Evolutionary conservation across 2,329 filamentous ascomycete genomes (phyloP).

Genomic region (Magnaporthales sp.): DNA sequence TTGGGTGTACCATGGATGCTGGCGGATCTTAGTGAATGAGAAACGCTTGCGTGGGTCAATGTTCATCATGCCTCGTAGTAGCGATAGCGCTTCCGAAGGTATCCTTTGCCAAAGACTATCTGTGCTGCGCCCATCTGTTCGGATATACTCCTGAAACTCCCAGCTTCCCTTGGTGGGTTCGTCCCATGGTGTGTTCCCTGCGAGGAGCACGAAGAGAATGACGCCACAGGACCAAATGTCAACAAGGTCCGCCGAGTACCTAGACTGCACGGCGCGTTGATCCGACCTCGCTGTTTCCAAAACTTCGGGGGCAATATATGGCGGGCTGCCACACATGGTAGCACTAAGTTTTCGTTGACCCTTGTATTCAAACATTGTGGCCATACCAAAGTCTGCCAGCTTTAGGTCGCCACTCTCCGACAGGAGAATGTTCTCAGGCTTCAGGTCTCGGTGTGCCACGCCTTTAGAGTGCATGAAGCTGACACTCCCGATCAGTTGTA

Average conservation of each 20-base stretch:
- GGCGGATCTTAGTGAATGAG: conserved; percentile 75
- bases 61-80: conserved; percentile 89
- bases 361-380: conserved; percentile 86
- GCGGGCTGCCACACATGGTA: conserved; percentile 90
- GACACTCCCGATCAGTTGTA: conserved; percentile 81
- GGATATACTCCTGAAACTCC: conserved; percentile 83
- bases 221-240: conserved; percentile 98
- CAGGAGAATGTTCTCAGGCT: conserved; percentile 91
- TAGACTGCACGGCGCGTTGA: not conserved
- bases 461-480: conserved; percentile 95
- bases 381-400: conserved; percentile 92
- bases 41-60: conserved; percentile 69
- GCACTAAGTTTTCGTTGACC: conserved; percentile 73
- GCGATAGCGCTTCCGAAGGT: conserved; percentile 64
- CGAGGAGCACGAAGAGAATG: conserved; percentile 90
- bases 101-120: conserved; percentile 82
- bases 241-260: conserved; percentile 67
- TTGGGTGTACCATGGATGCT: conserved; percentile 91
- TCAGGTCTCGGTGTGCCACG: conserved; percentile 84
- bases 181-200: conserved; percentile 97
- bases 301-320: conserved; percentile 96
- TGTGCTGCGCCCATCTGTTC: conserved; percentile 67
- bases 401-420: conserved; percentile 81
- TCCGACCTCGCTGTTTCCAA: conserved; percentile 25
- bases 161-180: conserved; percentile 78